Evolutionary conservation across 2,329 filamentous ascomycete species (phyloP), one percentile per base, ranked within the genome.

Genomic region (Knufia petricola): DNA sequence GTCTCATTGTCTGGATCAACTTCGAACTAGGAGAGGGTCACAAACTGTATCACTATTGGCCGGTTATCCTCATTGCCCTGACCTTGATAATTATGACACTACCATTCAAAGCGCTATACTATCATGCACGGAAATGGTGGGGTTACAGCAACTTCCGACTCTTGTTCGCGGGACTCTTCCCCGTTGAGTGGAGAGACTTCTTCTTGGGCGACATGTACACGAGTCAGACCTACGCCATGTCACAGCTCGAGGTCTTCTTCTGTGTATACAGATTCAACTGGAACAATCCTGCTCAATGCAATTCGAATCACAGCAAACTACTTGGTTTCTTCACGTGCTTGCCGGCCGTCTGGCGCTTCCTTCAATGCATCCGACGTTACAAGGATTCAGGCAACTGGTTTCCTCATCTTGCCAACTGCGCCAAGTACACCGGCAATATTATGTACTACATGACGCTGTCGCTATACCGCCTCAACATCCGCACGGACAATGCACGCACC

Each of bases 141-240:
- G 73, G 85, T 23, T 89, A 89, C 64, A 88, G 87, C n/a, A 82
- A 90, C 68, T 94, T 85, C 78, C 85, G 92, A 52, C 73, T 96
- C 15, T 69, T 94, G 46, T 76, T 90, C 42, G 87, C 90, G 12
- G 89, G 89, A 3, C 64, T 94, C 17, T 95, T 94, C 60, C 87
- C 87, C 1, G 92, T 98, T 43, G 90, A 96, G 63, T 98, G 96
- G 64, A 80, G 89, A 50, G 92, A 98, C 66, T 96, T 98, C 69
- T 96, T 95, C 66, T 76, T 96, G 0, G 92, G 92, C 46, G 92
- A 98, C 63, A 95, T 96, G 74, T 95, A 94, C 66, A 96, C 90
- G 66, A 96, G 92, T 2, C 73, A 94, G 49, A 94, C 89, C 4
- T 98, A 98, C 65, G 78, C 84, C 13, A 86, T 87, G 66, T 84